Evolutionary conservation across 2,329 filamentous ascomycete genomes (phyloP).

Genomic region (Neonectria ditissima): DNA sequence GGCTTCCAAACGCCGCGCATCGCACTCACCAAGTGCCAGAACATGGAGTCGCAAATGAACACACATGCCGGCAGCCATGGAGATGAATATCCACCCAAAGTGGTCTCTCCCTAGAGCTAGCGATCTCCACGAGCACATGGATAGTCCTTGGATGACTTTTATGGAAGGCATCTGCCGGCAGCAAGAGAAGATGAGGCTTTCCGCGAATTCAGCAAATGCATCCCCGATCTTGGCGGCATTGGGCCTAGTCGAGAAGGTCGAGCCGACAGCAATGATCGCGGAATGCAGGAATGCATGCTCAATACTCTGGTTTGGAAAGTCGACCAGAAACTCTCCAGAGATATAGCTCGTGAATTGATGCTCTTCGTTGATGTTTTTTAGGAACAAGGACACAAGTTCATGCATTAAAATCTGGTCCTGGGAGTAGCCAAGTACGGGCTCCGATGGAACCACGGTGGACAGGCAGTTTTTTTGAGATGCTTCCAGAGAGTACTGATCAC

Average conservation of each 20-base stretch:
- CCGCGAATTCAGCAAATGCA: conserved; percentile 3
- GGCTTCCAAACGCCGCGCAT: neutral
- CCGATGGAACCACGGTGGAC: neutral
- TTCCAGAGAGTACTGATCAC: conserved; percentile 4
- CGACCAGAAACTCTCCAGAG: neutral
- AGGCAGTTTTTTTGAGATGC: too few relatives aligned
- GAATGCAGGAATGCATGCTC: conserved; percentile 11
- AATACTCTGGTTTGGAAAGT: conserved; percentile 1
- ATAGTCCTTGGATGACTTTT: conserved; percentile 13
- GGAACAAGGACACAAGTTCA: conserved; percentile 5
- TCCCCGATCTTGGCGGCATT: neutral
- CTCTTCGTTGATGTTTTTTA: conserved; percentile 11
- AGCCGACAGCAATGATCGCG: conserved; percentile 6
- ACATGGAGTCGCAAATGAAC: conserved; percentile 10
- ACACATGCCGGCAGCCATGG: conserved; percentile 10
- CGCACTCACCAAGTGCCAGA: conserved; percentile 6
- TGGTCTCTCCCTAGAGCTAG: conserved; percentile 1
- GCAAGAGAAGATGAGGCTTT: conserved; percentile 5
- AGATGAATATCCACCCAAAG: conserved; percentile 18
- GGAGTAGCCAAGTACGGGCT: neutral
- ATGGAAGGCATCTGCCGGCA: neutral
- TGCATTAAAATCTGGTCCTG: conserved; percentile 5
- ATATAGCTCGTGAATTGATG: conserved; percentile 13
- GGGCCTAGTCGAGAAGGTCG: conserved; percentile 4
- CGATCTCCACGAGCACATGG: conserved; percentile 12